phyloP scores from a whole-genome alignment of 1,284 basidiomycete genomes.

The Fomitopsis palustris region DNA sequence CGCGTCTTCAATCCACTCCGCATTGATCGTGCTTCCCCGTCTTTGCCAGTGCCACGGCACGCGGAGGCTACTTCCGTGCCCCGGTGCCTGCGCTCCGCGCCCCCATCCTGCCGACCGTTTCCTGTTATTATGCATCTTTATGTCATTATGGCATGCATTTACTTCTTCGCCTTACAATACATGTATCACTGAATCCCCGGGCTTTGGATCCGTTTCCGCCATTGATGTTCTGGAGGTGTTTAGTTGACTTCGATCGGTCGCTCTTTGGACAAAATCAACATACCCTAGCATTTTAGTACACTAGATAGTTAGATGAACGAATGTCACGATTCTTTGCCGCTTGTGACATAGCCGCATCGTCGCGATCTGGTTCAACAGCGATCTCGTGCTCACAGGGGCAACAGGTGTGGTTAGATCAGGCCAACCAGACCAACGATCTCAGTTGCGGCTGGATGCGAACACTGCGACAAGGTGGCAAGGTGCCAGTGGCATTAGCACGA shows the following conservation, averaged over 20 bases:
- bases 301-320: conserved; percentile 2
- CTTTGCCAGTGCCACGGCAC: background rate
- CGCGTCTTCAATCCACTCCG: background rate
- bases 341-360: background rate
- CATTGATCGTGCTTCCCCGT: background rate
- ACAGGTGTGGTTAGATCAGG: background rate
- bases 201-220: background rate
- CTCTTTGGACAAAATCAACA: conserved; percentile 1
- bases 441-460: background rate
- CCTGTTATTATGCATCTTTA: background rate
- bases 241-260: background rate
- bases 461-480: background rate
- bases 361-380: background rate
- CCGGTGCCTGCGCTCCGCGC: background rate
- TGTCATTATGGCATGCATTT: background rate
- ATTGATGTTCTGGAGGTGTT: background rate
- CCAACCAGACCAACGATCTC: background rate
- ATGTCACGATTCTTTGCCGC: background rate
- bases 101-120: background rate
- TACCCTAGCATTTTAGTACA: conserved; percentile 1
- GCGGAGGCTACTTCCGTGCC: background rate
- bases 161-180: conserved; percentile 1
- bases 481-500: too few relatives aligned
- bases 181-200: conserved; percentile 8
- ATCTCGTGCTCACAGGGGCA: too few relatives aligned